Evolutionary conservation across 345 rosid genomes (phyloP).

Genomic region (Bretschneidera sinensis): DNA sequence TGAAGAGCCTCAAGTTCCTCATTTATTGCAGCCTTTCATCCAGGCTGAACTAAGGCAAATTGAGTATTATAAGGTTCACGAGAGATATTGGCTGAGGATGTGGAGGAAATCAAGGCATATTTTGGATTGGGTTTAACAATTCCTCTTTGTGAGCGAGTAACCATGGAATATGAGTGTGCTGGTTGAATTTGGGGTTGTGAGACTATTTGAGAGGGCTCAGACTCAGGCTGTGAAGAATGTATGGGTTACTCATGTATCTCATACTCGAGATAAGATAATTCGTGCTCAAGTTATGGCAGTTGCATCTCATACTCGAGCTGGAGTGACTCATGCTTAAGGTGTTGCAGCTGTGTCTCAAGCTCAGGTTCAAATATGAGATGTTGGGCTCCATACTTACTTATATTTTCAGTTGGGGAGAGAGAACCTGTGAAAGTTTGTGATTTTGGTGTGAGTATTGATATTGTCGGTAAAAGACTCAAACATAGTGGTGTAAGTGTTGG

Average conservation of each 20-base stretch:
- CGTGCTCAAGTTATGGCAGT: neutral
- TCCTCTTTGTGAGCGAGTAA: neutral
- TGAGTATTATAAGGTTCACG: neutral
- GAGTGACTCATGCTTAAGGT: too few species aligned
- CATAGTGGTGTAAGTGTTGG: neutral
- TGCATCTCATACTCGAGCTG: neutral
- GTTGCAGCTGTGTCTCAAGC: too few species aligned
- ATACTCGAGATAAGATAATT: neutral
- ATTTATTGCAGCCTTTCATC: neutral
- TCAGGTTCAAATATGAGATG: too few species aligned
- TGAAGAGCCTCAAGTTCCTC: neutral
- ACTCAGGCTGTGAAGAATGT: too few species aligned
- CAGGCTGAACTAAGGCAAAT: too few species aligned
- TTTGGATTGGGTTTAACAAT: too few species aligned
- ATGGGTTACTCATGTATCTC: neutral
- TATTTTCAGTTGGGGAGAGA: too few species aligned
- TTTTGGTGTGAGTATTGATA: neutral
- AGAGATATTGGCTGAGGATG: too few species aligned
- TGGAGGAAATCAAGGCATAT: too few species aligned
- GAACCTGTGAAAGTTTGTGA: neutral
- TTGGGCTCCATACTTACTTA: too few species aligned
- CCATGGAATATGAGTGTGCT: neutral
- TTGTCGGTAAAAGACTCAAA: neutral
- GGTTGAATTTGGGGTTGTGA: too few species aligned
- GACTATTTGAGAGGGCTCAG: too few species aligned